phyloP scores from a whole-genome alignment of 2,329 filamentous ascomycete species.

The Phialocephala subalpina region DNA sequence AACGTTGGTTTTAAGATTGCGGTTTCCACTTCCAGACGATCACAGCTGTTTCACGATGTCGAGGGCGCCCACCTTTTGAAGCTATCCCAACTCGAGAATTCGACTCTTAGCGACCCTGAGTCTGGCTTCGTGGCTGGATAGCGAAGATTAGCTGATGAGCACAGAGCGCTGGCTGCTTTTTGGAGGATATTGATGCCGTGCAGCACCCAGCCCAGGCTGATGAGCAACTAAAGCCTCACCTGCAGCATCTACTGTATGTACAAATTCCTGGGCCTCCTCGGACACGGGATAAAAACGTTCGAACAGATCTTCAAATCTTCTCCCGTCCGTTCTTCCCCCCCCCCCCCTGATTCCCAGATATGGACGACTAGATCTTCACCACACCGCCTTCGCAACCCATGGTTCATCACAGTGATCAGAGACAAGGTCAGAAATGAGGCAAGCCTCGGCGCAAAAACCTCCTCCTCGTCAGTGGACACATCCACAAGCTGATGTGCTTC shows the following conservation, averaged over 20 bases:
- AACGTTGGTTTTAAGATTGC: constrained; percentile 13
- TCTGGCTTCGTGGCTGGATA: not conserved
- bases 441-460: not conserved
- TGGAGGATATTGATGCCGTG: not conserved
- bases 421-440: constrained; percentile 1
- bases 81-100: not conserved
- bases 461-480: not conserved
- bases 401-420: constrained; percentile 4
- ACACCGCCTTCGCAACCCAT: not conserved
- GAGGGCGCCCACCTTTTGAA: not conserved
- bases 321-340: too few species aligned
- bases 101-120: not conserved
- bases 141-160: not conserved
- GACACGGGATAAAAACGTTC: not conserved
- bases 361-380: not conserved
- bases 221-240: not conserved
- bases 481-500: not conserved
- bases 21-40: not conserved
- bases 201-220: too few species aligned
- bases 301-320: not conserved
- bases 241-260: not conserved
- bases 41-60: constrained; percentile 3
- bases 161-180: not conserved
- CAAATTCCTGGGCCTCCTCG: not conserved
- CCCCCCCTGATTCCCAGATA: constrained; percentile 3